Base-by-base conservation (phyloP, 2,329 filamentous ascomycete genomes). In the Xylariaceae sp. region DNA sequence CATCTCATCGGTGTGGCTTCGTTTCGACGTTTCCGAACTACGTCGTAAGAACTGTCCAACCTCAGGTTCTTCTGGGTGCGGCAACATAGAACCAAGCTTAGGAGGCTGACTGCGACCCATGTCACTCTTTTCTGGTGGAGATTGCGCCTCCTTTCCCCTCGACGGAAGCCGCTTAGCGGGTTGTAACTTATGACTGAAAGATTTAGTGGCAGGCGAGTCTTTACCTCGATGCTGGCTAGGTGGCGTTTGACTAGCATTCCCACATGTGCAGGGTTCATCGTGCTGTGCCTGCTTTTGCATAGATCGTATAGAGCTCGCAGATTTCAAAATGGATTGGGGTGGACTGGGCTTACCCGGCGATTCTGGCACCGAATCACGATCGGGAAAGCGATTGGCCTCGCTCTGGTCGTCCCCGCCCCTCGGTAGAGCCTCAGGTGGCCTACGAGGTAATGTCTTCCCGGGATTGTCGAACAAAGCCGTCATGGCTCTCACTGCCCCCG, bases 401-500 rank as follows among this genome's bases (percentile, higher is more conserved):
- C 40, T 56, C 5, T 53, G 52, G 58, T 47, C 53, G 8, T 35
- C 43, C 47, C 58, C 58, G 42, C 62, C 50, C 8, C 48, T 44
- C n/a, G 55, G 19, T 19, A 19, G 50, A 6, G 44, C n/a, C 47
- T 27, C 42, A 31, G 40, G 32, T 31, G 27, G 60, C 39, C 27
- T 61, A 54, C 30, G 60, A 53, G 59, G 61, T 0, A 66, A 64
- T 31, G 64, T 58, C 47, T 61, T 67, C 9, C 61, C 62, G 4
- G 66, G 68, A 41, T 62, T 72, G 57, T 82, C 76, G 63, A 80
- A 80, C 63, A 74, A 72, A 37, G 78, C 78, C 3, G 78, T 74
- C 71, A 82, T 79, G 2, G 76, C 76, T 60, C 69, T 77, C 9
- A 80, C 78, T 3, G 64, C 65, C 27, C 66, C 74, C 27, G 60